These are phyloP conservation scores for Dryas drummondii DNA, from an alignment of 306 rosid species.

Conservation along the genomic window DNA sequence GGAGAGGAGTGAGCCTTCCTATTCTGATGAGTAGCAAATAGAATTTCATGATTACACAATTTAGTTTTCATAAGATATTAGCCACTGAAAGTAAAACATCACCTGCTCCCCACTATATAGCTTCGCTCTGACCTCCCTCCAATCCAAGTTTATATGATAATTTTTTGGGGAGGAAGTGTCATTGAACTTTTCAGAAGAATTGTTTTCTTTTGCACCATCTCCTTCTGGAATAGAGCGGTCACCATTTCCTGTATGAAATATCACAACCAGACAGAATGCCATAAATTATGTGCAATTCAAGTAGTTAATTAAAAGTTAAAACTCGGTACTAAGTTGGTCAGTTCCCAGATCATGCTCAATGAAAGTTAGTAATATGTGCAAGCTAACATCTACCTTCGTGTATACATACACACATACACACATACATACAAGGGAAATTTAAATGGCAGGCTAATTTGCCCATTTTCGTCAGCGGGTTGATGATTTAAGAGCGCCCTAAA, in stretches of 20 bases:
- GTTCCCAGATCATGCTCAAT: neutral
- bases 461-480: too few relatives aligned
- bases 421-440: neutral
- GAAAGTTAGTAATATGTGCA: neutral
- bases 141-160: constrained; percentile 53
- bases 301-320: neutral
- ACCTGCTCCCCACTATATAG: constrained; percentile 81
- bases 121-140: constrained; percentile 98
- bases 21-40: neutral
- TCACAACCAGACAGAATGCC: constrained; percentile 16
- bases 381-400: neutral
- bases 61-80: constrained; percentile 14
- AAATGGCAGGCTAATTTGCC: too few relatives aligned
- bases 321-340: neutral
- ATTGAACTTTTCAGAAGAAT: constrained; percentile 52
- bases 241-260: constrained; percentile 56
- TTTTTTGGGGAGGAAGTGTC: constrained; percentile 49
- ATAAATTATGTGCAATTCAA: constrained; percentile 3
- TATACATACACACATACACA: neutral
- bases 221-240: constrained; percentile 75
- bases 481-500: too few relatives aligned
- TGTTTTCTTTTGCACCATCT: constrained; percentile 56
- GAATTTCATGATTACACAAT: neutral
- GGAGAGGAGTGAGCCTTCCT: neutral
- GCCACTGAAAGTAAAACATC: constrained; percentile 29